Evolutionary conservation across 2,329 filamentous ascomycete species (phyloP).

Genomic region (Epichloe elymi): DNA sequence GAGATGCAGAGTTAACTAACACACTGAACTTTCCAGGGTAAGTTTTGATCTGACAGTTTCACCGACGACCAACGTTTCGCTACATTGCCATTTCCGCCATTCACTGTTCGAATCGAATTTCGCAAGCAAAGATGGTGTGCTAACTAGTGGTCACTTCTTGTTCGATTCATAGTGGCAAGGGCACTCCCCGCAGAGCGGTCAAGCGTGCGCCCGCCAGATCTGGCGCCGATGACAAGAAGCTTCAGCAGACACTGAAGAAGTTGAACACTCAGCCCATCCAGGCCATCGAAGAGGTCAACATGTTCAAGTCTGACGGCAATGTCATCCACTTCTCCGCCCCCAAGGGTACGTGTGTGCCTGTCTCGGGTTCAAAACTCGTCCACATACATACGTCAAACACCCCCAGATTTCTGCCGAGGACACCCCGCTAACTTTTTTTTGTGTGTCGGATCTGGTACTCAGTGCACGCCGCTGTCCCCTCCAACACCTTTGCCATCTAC

Average conservation of each 20-base stretch:
- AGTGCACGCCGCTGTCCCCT: conserved; percentile 95
- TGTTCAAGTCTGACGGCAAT: conserved; percentile 99
- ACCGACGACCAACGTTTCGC: not conserved
- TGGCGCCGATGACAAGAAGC: conserved; percentile 98
- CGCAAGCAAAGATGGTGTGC: conserved; percentile 1
- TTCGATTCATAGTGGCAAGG: conserved; percentile 60
- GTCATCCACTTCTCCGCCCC: conserved; percentile 98
- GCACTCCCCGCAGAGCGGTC: conserved; percentile 91
- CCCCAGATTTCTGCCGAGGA: too few species aligned
- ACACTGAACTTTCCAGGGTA: conserved; percentile 19
- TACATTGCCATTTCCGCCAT: not conserved
- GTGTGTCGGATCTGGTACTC: not conserved
- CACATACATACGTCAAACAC: not conserved
- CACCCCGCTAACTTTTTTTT: not conserved
- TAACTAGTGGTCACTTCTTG: conserved; percentile 14
- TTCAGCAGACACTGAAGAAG: conserved; percentile 95
- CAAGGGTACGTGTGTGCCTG: conserved; percentile 65
- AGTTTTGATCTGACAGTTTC: conserved; percentile 9
- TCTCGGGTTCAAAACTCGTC: not conserved
- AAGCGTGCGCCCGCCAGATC: conserved; percentile 94
- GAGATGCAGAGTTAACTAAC: not conserved
- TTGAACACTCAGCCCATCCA: conserved; percentile 99
- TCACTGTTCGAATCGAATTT: not conserved
- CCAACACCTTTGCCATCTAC: conserved; percentile 99
- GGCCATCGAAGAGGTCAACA: conserved; percentile 99